Evolutionary conservation across 2,329 filamentous ascomycete species (phyloP), one percentile per base, ranked within the genome.

Genomic region (Fusarium incarnatum): DNA sequence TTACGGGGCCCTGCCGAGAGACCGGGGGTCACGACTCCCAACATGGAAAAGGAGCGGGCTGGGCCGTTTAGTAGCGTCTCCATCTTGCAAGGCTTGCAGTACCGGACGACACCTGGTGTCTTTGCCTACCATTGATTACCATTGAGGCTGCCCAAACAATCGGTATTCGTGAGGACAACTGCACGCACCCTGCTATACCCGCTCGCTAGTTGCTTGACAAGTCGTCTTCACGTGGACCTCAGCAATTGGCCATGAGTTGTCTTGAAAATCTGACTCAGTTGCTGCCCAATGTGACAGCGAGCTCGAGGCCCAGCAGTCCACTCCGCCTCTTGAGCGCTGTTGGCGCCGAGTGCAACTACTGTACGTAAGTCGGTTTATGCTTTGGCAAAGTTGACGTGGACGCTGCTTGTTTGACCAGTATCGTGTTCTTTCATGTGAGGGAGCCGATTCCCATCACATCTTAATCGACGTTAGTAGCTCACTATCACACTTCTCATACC

Each of bases 241-340:
- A 41, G 34, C 61, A 66, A 76, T 76, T 77, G 71, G 71, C 52
- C 53, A 27, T 65, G 41, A 50, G 47, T 52, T 68, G 71, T 58
- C 63, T 47, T 52, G 59, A 45, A 52, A 54, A 58, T 48, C 63
- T 56, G 68, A 61, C 68, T 61, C 52, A 66, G 41, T 73, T 75
- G 73, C 62, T 76, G 74, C 75, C 75, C 75, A 74, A 77, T 60
- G 61, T 71, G 56, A 63, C 68, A 67, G 44, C 22, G 53, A 56
- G 55, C 56, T 61, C 47, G 44, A 54, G 47, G 60, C 64, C 47
- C 37, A 54, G 62, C 20, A 45, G 49, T 56, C 52, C 53, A 54
- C 57, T 68, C 63, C 55, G 59, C 59, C 59, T 60, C 44, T 56
- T 48, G 47, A 60, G 25, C 54, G 54, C 54, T 45, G 60, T 25